phyloP scores from a whole-genome alignment of 2,329 filamentous ascomycete species.

The Fusarium sp. region DNA sequence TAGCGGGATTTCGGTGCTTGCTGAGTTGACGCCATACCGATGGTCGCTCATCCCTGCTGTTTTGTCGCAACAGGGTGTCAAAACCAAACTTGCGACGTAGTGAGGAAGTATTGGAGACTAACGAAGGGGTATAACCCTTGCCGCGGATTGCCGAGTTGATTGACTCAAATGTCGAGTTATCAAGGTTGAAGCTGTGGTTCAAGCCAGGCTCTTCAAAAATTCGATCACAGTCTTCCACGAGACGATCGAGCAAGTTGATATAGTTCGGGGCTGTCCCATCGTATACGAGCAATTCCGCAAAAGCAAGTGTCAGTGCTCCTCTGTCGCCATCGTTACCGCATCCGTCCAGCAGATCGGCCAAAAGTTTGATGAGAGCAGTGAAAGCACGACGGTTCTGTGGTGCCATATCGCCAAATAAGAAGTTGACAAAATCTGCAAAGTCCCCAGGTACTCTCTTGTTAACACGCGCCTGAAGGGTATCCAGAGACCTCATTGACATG shows the following conservation, averaged over 20 bases:
- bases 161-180: conserved; percentile 68
- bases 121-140: conserved; percentile 78
- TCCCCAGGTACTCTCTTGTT: conserved; percentile 79
- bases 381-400: conserved; percentile 83
- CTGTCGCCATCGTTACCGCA: conserved; percentile 93
- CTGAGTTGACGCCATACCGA: conserved; percentile 92
- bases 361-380: conserved; percentile 84
- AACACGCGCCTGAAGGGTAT: conserved; percentile 79
- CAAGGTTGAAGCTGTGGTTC: conserved; percentile 58
- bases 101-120: conserved; percentile 90
- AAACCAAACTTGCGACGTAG: conserved; percentile 88
- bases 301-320: conserved; percentile 88
- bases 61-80: conserved; percentile 81
- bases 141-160: conserved; percentile 69
- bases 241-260: conserved; percentile 88
- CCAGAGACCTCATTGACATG: conserved; percentile 79
- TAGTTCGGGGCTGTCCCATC: conserved; percentile 85
- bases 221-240: conserved; percentile 90
- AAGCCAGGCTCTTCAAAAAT: conserved; percentile 80
- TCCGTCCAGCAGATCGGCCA: conserved; percentile 89
- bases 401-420: conserved; percentile 75
- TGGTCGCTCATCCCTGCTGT: conserved; percentile 81
- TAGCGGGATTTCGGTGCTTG: conserved; percentile 78
- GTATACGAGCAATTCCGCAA: conserved; percentile 87
- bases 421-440: conserved; percentile 78